Conservation (phyloP, 805 yeast species). For the Danielia reshetovae region DNA sequence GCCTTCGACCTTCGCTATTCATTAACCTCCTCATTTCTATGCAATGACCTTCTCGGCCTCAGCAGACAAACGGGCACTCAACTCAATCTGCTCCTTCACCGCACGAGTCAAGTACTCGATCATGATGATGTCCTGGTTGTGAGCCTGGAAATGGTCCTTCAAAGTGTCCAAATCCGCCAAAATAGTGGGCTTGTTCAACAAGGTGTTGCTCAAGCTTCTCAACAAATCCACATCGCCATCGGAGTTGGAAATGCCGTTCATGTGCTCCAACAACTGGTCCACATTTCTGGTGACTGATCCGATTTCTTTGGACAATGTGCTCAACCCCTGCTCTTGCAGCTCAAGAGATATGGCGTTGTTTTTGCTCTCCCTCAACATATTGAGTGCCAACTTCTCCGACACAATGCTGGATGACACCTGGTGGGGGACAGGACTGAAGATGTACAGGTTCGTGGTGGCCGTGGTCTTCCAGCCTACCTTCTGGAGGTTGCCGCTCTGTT, state of each 20-base stretch:
- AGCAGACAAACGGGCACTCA: conserved; percentile 70
- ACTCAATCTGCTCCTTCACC: conserved; percentile 78
- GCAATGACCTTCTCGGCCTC: conserved; percentile 19
- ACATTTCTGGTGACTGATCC: conserved; percentile 43
- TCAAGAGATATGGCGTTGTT: conserved; percentile 23
- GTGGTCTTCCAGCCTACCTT: conserved; percentile 39
- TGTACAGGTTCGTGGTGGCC: conserved; percentile 39
- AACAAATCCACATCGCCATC: conserved; percentile 59
- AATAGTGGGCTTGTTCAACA: conserved; percentile 48
- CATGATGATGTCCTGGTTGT: conserved; percentile 76
- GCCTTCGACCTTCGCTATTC: neutral
- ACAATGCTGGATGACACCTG: conserved; percentile 49
- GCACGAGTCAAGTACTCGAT: conserved; percentile 80
- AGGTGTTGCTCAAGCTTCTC: conserved; percentile 56
- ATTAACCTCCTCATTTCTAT: neutral
- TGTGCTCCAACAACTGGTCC: conserved; percentile 47
- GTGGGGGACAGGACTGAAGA: conserved; percentile 76
- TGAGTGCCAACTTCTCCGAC: conserved; percentile 55
- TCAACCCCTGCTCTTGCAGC: conserved; percentile 27
- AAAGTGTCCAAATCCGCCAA: conserved; percentile 49
- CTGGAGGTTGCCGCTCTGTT: conserved; percentile 32
- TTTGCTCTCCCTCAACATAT: conserved; percentile 37
- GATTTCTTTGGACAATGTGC: conserved; percentile 45
- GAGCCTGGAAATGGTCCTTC: conserved; percentile 60
- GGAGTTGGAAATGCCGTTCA: conserved; percentile 35